Evolutionary conservation across 169 alveolate genomes (phyloP), one percentile per base, ranked within the genome.

Genomic region (Plasmodium billcollinsi): DNA sequence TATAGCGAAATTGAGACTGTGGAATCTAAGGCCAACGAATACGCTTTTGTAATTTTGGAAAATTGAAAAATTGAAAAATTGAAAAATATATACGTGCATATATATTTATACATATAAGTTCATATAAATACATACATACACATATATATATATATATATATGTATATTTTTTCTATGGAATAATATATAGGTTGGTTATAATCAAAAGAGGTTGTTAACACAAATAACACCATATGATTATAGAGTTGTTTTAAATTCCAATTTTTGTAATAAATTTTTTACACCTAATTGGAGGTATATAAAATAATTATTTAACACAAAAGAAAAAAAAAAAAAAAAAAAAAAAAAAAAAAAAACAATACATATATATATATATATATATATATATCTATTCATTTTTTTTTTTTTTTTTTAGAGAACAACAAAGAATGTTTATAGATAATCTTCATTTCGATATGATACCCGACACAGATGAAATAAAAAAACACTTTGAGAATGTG

Each of bases 191-290:
- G 89, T 76, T 69, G 91, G 91, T 8, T 83, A 83, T 70, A 83
- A 83, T 50, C 91, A 83, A 49, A 83, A 63, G 49, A 67, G 91
- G 50, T 58, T 83, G 14, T 49, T 83, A 15, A 83, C 91, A 5
- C 91, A 83, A 45, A 56, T 83, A 49, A 83, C 91, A 33, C 91
- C 91, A 20, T 70, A 83, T n/a, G 91, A 83, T 20, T 83, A 83
- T 72, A 69, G 58, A 15, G 20, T 14, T 54, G 61, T 83, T 24
- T 49, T 83, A 26, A 83, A 83, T 69, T 83, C 73, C 20, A 39
- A 59, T 18, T 39, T 83, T 62, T 83, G 91, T 58, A 83, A 83
- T 29, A 33, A 67, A 12, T 33, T 83, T 47, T 83, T 83, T 69
- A 83, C 85, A 12, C 39, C 61, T 18, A 83, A 83, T 18, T 83